These are phyloP conservation scores for Tylopilus subfusipes DNA, from an alignment of 768 basidiomycete species.

Conservation along the genomic window DNA sequence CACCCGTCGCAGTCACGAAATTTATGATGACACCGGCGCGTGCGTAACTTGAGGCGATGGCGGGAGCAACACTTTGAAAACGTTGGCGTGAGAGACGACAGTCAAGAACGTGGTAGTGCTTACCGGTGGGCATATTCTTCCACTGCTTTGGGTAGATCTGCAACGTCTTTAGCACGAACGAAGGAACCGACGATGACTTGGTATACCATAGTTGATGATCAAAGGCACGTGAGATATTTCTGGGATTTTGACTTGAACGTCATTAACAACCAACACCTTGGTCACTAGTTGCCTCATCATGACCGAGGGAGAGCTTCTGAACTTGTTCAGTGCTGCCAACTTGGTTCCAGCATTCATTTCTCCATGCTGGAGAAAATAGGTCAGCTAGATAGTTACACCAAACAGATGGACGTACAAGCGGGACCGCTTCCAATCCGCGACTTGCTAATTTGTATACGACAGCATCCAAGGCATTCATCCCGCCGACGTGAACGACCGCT, in stretches of 20 bases:
- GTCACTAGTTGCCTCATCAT: constrained; percentile 64
- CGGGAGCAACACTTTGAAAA: constrained; percentile 68
- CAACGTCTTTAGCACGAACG: constrained; percentile 9
- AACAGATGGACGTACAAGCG: constrained; percentile 59
- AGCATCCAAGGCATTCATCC: constrained; percentile 80
- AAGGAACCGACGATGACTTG: neutral
- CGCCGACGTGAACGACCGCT: constrained; percentile 85
- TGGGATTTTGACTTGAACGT: constrained; percentile 86
- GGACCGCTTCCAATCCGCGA: constrained; percentile 82
- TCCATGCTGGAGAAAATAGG: constrained; percentile 57
- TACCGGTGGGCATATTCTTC: constrained; percentile 97
- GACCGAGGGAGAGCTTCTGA: constrained; percentile 53
- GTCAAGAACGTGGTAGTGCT: constrained; percentile 7
- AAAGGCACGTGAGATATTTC: constrained; percentile 90
- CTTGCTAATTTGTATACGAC: constrained; percentile 88
- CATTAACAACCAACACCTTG: constrained; percentile 87
- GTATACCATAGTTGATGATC: constrained; percentile 89
- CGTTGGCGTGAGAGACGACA: constrained; percentile 7
- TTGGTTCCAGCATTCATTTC: constrained; percentile 88
- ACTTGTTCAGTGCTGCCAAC: constrained; percentile 79
- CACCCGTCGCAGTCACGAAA: constrained; percentile 95
- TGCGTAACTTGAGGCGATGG: constrained; percentile 77
- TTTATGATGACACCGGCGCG: constrained; percentile 93
- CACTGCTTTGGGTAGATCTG: constrained; percentile 89
- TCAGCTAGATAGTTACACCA: constrained; percentile 9